Evolutionary conservation across 768 basidiomycete genomes (phyloP).

Genomic region (Amanita subjunquillea): DNA sequence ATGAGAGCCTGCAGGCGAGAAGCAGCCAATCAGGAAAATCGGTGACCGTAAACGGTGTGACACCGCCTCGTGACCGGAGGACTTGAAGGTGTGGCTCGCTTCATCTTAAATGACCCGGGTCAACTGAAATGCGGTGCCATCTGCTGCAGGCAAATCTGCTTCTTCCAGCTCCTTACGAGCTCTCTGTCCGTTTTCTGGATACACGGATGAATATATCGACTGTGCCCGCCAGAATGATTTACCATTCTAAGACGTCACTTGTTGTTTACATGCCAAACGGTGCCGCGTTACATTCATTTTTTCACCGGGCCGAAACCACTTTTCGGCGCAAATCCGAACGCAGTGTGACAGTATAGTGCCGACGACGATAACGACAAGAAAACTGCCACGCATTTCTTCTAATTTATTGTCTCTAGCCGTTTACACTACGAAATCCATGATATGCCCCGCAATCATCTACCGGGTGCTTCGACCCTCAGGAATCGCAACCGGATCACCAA

Average conservation of each 20-base stretch:
- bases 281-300: conserved; percentile 23
- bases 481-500: conserved; percentile 89
- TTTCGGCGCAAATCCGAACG: conserved; percentile 58
- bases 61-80: conserved; percentile 4
- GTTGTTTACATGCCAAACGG: conserved; percentile 30
- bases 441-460: conserved; percentile 76
- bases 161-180: neutral
- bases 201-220: neutral
- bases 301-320: conserved; percentile 45
- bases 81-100: neutral
- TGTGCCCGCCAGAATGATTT: conserved; percentile 6
- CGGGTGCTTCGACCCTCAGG: conserved; percentile 70
- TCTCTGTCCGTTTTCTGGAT: neutral
- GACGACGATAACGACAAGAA: conserved; percentile 45
- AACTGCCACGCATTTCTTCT: conserved; percentile 9
- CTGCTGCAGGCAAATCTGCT: neutral
- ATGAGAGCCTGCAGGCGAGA: neutral
- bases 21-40: conserved; percentile 3
- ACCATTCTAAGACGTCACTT: conserved; percentile 9
- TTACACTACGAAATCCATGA: conserved; percentile 52
- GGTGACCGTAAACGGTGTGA: conserved; percentile 2
- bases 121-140: neutral
- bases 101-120: conserved; percentile 3
- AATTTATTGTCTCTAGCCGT: conserved; percentile 26
- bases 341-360: conserved; percentile 35